Evolutionary conservation across 2,329 filamentous ascomycete species (phyloP), one percentile per base, ranked within the genome.

Genomic region (Neofusicoccum laricinum): DNA sequence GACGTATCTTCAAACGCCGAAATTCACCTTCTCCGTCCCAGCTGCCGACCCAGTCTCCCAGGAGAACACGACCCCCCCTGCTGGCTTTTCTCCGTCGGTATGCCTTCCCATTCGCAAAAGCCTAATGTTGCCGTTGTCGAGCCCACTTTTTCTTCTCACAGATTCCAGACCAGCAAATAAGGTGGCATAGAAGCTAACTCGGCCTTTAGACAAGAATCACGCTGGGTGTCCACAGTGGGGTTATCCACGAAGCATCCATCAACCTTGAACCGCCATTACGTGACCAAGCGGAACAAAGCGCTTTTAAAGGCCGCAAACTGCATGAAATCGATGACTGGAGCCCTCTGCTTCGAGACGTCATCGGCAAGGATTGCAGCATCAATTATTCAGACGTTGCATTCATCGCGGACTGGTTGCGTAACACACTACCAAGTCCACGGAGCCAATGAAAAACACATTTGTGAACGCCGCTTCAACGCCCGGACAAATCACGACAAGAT

Each of bases 1-100:
- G 92, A 89, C 90, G 65, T 97, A 90, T 76, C 86, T 86, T 2
- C 93, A 97, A 78, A 97, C 93, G 1, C 93, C 93, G 1, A 88
- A 89, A 63, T 97, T 97, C 75, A 87, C 84, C 7, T 88, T 94
- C 69, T 69, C 63, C 17, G 48, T 51, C 14, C 57, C 49, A 36
- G 45, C 55, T 40, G 40, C 11, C 12, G 11, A 14, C 34, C 34
- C 46, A 21, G 43, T 17, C 15, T 32, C 65, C 30, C 38, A 63
- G n/a, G 45, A 49, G 21, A 25, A 11, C 46, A 7, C 46, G 38
- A 34, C n/a, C 65, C 66, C 85, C 12, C 84, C 85, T 0, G 72
- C 77, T 12, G 75, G 79, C 21, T 76, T 89, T 2, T 81, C 80
- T 4, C 66, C 75, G 32, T 77, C 77, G 46, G 83, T 84, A 71